phyloP scores from a whole-genome alignment of 768 basidiomycete genomes.

The Termitomyces sp. region DNA sequence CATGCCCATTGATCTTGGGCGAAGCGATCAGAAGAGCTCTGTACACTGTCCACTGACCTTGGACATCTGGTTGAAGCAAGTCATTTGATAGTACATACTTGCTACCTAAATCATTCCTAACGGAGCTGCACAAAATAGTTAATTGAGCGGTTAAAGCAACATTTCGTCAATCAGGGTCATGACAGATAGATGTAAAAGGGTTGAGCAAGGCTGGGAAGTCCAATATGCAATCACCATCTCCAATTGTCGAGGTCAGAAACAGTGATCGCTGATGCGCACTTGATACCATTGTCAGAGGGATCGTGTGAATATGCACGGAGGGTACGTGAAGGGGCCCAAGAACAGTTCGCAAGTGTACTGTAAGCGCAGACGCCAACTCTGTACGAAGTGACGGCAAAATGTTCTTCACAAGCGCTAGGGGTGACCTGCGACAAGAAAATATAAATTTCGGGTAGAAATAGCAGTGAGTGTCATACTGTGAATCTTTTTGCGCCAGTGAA shows the following conservation, averaged over 20 bases:
- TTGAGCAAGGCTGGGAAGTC: neutral
- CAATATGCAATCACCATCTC: slow-evolving; percentile 4
- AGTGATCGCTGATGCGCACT: slow-evolving; percentile 10
- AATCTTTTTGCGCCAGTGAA: slow-evolving; percentile 4
- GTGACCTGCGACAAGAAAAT: slow-evolving; percentile 1
- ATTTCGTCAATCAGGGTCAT: neutral
- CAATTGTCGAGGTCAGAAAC: slow-evolving; percentile 14
- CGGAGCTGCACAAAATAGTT: neutral
- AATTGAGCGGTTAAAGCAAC: neutral
- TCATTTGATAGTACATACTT: too few species aligned
- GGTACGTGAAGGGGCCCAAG: slow-evolving; percentile 8
- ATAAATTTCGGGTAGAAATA: neutral
- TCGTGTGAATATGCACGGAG: slow-evolving; percentile 12
- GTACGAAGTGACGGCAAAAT: slow-evolving; percentile 8
- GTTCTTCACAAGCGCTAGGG: slow-evolving; percentile 2
- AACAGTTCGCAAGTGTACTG: slow-evolving; percentile 3
- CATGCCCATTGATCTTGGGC: neutral
- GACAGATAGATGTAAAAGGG: neutral
- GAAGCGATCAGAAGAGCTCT: neutral
- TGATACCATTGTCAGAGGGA: slow-evolving; percentile 7
- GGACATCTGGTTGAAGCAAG: too few species aligned
- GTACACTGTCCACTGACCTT: neutral
- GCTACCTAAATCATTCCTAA: neutral
- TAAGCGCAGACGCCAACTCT: slow-evolving; percentile 10
- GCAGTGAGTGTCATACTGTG: slow-evolving; percentile 3